Percentiles rank a stretch among this genome's conserved stretches.
phyloP scores from a whole-genome alignment of 1,139 yeast genomes.

The Hanseniaspora gamundiae region DNA sequence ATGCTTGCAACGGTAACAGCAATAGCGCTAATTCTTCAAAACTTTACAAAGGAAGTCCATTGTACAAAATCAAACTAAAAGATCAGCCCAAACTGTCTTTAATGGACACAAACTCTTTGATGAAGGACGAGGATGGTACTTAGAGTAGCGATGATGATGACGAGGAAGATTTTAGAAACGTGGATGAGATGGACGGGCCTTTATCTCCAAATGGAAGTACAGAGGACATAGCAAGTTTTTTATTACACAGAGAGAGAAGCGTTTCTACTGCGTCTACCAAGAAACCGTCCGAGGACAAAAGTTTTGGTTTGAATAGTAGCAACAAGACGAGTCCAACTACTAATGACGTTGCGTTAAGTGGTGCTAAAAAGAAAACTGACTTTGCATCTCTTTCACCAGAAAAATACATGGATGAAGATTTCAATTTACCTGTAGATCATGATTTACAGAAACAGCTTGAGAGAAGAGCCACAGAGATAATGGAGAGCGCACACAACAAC shows the following conservation, averaged over 20 bases:
- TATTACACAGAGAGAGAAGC: background rate
- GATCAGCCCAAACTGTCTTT: slow-evolving; percentile 2
- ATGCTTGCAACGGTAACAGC: background rate
- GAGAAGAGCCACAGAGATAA: slow-evolving; percentile 26
- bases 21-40: background rate
- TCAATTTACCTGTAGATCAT: slow-evolving; percentile 27
- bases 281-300: background rate
- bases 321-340: background rate
- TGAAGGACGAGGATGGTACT: slow-evolving; percentile 10
- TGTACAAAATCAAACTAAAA: background rate
- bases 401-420: slow-evolving; percentile 15
- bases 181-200: slow-evolving; percentile 27
- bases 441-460: slow-evolving; percentile 25
- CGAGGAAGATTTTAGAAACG: slow-evolving; percentile 24
- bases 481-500: slow-evolving; percentile 10
- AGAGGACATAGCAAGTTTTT: background rate
- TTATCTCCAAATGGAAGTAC: slow-evolving; percentile 7
- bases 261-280: background rate
- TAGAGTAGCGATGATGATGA: slow-evolving; percentile 12
- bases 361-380: background rate
- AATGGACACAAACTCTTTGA: slow-evolving; percentile 3
- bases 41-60: background rate
- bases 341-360: no score
- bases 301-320: background rate
- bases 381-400: background rate